Evolutionary conservation across 495 filamentous ascomycete species (phyloP).

Genomic region (Eremomyces bilateralis): DNA sequence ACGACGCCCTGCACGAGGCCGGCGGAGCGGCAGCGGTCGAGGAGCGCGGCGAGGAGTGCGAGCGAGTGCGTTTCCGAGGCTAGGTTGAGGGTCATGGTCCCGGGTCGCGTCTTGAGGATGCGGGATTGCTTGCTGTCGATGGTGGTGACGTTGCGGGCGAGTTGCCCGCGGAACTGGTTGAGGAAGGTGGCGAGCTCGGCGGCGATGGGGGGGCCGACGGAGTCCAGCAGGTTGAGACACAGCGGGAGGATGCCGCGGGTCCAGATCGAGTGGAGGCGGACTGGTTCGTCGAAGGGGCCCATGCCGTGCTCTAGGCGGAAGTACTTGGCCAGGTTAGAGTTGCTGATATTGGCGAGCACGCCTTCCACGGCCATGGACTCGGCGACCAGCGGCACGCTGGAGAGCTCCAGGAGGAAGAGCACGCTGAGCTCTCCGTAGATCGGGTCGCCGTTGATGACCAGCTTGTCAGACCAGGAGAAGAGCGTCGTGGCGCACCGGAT

Average conservation of each 20-base stretch:
- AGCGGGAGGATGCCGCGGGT: conserved; percentile 67
- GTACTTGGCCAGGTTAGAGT: conserved; percentile 51
- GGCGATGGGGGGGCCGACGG: conserved; percentile 52
- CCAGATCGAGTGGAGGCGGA: conserved; percentile 66
- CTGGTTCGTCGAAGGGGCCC: conserved; percentile 41
- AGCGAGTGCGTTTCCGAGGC: conserved; percentile 58
- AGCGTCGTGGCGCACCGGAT: conserved; percentile 66
- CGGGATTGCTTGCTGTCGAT: conserved; percentile 27
- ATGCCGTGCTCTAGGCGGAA: conserved; percentile 46
- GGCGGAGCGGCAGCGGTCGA: conserved; percentile 36
- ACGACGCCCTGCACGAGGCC: conserved; percentile 35
- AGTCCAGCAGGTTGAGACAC: conserved; percentile 70
- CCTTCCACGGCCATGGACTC: conserved; percentile 77
- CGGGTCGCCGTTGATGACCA: conserved; percentile 51
- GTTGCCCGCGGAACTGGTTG: conserved; percentile 58
- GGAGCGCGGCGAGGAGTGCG: conserved; percentile 44
- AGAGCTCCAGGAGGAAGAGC: conserved; percentile 72
- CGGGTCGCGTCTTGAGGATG: conserved; percentile 15
- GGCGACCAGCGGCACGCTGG: conserved; percentile 56
- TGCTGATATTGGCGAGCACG: conserved; percentile 50
- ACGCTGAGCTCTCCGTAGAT: conserved; percentile 80
- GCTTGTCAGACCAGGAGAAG: conserved; percentile 83
- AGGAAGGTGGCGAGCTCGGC: conserved; percentile 71
- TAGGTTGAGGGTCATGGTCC: conserved; percentile 43
- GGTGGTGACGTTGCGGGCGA: conserved; percentile 36